Evolutionary conservation across 2,329 filamentous ascomycete genomes (phyloP), one percentile per base, ranked within the genome.

Genomic region (Colletotrichum lindemuthianum): DNA sequence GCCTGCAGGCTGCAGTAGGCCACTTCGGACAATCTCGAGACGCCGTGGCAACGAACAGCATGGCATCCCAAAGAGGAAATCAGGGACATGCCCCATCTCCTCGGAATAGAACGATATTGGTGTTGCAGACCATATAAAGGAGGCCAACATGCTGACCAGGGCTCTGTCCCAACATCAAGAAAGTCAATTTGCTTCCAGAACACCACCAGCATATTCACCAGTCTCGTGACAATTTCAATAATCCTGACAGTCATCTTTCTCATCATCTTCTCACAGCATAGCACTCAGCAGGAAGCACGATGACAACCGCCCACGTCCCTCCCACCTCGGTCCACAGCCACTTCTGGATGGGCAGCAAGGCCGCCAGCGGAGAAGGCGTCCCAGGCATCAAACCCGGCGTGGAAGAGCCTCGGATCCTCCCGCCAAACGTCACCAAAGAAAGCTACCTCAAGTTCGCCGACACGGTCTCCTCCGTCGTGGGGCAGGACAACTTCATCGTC

Each of bases 321-420:
- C 57, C 36, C n/a, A 54, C 16, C 34, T 24, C 34, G 8, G 24
- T 44, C 2, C 47, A 36, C 8, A 50, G 57, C n/a, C 57, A 60
- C 36, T 60, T 48, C 49, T 60, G 57, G 57, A n/a, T 54, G 36
- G 57, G 57, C 36, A 37, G 33, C n/a, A 47, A 39, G 6, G 16
- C 13, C 11, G n/a, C 45, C 10, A 36, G 16, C 49, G 33, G 15
- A 10, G 33, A 12, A 10, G 24, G 41, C 41, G 34, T 32, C 16
- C n/a, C 16, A 40, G 32, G 43, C 7, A 43, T 13, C 48, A 59
- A 16, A 40, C 48, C 37, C 4, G 57, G 33, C 8, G 12, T 45
- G 13, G 57, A 54, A 13, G 43, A 43, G 34, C 57, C 57, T 7
- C 45, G 33, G 13, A 40, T 34, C n/a, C 24, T 49, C 1, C 55